A percentile compares a stretch with the other conserved stretches of the same genome.
These are phyloP conservation scores for Nitzschia palea DNA, from an alignment of 108 stramenopile genomes.

Conservation along the genomic window DNA sequence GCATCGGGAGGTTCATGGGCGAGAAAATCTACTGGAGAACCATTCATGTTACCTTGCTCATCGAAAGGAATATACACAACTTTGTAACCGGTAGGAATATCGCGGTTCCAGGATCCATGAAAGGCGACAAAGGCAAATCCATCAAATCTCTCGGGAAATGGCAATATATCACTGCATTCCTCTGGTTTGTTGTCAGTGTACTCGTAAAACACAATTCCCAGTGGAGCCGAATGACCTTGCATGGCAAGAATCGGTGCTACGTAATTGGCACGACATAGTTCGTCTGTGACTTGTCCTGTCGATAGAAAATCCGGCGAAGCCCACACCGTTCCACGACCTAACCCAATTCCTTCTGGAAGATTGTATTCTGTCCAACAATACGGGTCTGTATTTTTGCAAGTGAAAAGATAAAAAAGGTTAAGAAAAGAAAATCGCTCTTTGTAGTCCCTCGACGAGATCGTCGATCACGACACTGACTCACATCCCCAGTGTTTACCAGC, in stretches of 20 bases:
- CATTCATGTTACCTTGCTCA: constrained; percentile 38
- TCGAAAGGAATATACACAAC: constrained; percentile 69
- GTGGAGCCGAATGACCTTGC: constrained; percentile 76
- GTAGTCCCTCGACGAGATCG: background rate
- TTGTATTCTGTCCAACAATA: constrained; percentile 76
- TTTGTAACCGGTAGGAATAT: constrained; percentile 76
- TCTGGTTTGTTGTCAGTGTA: constrained; percentile 33
- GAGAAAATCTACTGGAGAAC: constrained; percentile 55
- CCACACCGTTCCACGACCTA: constrained; percentile 59
- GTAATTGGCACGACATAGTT: constrained; percentile 48
- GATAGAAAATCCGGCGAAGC: constrained; percentile 64
- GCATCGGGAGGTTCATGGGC: constrained; percentile 49
- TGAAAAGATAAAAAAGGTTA: background rate
- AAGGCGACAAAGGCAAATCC: constrained; percentile 74
- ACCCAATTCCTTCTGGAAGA: constrained; percentile 37
- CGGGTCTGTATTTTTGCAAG: constrained; percentile 39
- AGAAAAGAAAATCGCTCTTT: too few species aligned
- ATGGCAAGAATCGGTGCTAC: constrained; percentile 49
- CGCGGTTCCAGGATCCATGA: constrained; percentile 82
- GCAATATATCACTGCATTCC: constrained; percentile 20
- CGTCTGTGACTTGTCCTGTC: constrained; percentile 48
- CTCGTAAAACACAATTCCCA: constrained; percentile 74
- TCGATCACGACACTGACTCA: background rate
- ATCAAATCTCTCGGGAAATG: constrained; percentile 59
- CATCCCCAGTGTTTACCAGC: constrained; percentile 60